Percentiles rank a stretch among this genome's conserved stretches.
phyloP scores from a whole-genome alignment of 129 eudicot genomes.

The Saposhnikovia divaricata region DNA sequence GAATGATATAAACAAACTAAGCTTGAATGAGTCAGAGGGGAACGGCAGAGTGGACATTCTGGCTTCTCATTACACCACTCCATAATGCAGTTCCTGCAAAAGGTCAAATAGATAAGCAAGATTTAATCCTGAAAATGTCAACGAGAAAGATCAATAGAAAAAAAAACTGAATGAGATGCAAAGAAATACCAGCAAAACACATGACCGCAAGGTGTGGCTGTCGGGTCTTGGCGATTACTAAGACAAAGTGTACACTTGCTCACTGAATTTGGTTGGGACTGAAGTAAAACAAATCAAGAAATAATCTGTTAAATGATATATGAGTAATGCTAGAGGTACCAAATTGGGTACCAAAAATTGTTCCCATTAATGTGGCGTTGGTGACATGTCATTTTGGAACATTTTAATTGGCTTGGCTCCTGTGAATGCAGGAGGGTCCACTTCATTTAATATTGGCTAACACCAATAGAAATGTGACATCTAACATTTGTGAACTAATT shows the following conservation, averaged over 20 bases:
- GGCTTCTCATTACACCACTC: constrained; percentile 74
- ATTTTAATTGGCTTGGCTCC: too few relatives aligned
- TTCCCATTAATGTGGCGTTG: too few relatives aligned
- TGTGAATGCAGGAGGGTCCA: too few relatives aligned
- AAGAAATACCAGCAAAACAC: constrained; percentile 85
- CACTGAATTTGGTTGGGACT: constrained; percentile 52
- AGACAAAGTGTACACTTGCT: constrained; percentile 98
- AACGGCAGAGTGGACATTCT: constrained; percentile 59
- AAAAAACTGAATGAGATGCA: not conserved
- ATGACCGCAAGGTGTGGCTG: constrained; percentile 98
- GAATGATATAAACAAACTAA: constrained; percentile 56
- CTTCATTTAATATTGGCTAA: too few relatives aligned
- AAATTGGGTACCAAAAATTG: too few relatives aligned
- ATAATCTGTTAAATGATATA: not conserved
- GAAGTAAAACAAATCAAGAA: constrained; percentile 9
- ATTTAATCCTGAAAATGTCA: not conserved
- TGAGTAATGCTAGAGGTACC: too few relatives aligned
- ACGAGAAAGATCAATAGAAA: not conserved
- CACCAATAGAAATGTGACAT: too few relatives aligned
- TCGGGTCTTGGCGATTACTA: constrained; percentile 86
- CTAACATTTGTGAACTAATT: too few relatives aligned
- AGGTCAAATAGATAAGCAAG: not conserved
- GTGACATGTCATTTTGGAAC: too few relatives aligned
- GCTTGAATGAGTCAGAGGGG: constrained; percentile 50
- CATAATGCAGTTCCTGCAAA: constrained; percentile 57